phyloP scores from a whole-genome alignment of 2,329 filamentous ascomycete species.

The Penicillium psychrosexuale region DNA sequence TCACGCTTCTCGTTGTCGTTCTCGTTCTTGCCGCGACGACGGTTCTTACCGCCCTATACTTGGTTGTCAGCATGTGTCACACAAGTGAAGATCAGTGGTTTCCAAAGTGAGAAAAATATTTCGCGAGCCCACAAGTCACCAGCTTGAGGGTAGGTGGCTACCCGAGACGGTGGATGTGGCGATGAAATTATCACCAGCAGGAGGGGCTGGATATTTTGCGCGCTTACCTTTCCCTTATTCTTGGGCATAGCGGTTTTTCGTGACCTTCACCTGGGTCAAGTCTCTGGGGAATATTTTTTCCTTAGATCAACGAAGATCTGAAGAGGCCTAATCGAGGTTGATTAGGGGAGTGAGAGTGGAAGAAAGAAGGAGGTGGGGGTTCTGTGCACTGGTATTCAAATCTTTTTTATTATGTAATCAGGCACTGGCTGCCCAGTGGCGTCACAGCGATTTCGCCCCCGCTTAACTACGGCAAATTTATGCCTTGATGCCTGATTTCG shows the following conservation, averaged over 20 bases:
- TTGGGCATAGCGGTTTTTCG: slow-evolving; percentile 72
- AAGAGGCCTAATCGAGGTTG: slow-evolving; percentile 13
- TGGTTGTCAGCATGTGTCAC: slow-evolving; percentile 28
- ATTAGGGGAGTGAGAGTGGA: slow-evolving; percentile 8
- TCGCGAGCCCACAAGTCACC: not conserved
- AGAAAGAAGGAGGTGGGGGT: slow-evolving; percentile 19
- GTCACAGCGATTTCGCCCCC: slow-evolving; percentile 5
- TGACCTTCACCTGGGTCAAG: slow-evolving; percentile 27
- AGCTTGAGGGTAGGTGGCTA: not conserved
- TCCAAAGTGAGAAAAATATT: not conserved
- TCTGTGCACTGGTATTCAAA: slow-evolving; percentile 19
- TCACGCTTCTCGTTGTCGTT: slow-evolving; percentile 99
- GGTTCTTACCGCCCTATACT: slow-evolving; percentile 90
- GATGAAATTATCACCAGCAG: slow-evolving; percentile 21
- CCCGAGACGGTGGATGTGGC: slow-evolving; percentile 16
- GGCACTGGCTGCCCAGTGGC: slow-evolving; percentile 19
- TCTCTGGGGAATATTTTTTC: slow-evolving; percentile 16
- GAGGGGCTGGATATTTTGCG: slow-evolving; percentile 27
- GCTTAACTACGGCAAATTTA: not conserved
- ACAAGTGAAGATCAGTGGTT: not conserved
- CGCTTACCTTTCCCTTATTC: slow-evolving; percentile 96
- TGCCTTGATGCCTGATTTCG: not conserved
- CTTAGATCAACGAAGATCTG: slow-evolving; percentile 18
- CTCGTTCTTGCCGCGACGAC: slow-evolving; percentile 97
- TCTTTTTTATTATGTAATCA: slow-evolving; percentile 24